Percentiles rank a stretch among this genome's conserved stretches.
phyloP scores from a whole-genome alignment of 345 rosid species.

The Punica granatum region DNA sequence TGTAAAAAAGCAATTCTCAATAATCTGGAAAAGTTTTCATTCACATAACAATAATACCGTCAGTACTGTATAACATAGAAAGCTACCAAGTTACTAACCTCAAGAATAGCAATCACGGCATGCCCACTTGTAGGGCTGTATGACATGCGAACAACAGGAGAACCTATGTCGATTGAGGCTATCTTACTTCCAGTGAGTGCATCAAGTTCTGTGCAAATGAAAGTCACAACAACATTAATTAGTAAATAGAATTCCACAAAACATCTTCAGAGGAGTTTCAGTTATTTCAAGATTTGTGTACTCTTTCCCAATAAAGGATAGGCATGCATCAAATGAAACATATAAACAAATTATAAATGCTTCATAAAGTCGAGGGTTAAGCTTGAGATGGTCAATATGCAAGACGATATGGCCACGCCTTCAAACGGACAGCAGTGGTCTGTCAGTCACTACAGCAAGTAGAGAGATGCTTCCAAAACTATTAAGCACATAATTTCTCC shows the following conservation, averaged over 20 bases:
- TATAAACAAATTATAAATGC: no score
- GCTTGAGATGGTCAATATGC: not conserved
- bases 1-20: not conserved
- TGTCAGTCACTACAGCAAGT: not conserved
- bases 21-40: not conserved
- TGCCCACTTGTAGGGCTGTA: constrained; percentile 82
- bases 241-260: not conserved
- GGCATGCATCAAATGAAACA: not conserved
- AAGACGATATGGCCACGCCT: not conserved
- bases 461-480: not conserved
- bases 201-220: constrained; percentile 64
- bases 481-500: not conserved
- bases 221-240: not conserved
- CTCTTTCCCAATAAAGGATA: not conserved
- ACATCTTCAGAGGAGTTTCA: not conserved
- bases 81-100: constrained; percentile 33
- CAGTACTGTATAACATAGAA: not conserved
- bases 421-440: not conserved
- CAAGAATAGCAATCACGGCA: constrained; percentile 73
- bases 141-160: constrained; percentile 76
- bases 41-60: not conserved
- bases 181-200: constrained; percentile 86
- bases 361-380: not conserved
- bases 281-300: not conserved
- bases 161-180: constrained; percentile 66